A percentile compares a stretch with the other conserved stretches of the same genome.
phyloP scores from a whole-genome alignment of 345 rosid genomes.

The Rhodamnia argentea region DNA sequence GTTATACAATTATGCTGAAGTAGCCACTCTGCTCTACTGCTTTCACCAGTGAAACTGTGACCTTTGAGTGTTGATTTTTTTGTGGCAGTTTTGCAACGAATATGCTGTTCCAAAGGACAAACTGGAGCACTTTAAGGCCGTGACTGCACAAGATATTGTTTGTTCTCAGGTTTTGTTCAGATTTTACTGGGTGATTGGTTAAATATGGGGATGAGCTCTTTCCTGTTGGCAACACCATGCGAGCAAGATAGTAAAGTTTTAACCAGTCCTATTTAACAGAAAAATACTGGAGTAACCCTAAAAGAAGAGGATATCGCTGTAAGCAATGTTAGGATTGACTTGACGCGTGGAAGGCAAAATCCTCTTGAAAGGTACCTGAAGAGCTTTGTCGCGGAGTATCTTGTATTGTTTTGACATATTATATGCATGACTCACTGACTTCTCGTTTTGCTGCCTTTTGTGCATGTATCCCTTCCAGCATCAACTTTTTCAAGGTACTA shows the following conservation, averaged over 20 bases:
- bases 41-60: not conserved
- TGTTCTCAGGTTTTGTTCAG: conserved; percentile 66
- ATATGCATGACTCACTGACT: not conserved
- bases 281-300: conserved; percentile 42
- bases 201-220: not conserved
- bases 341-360: conserved; percentile 76
- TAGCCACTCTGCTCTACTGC: not conserved
- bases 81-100: conserved; percentile 87
- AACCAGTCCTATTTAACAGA: conserved; percentile 23
- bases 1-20: not conserved
- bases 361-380: conserved; percentile 73
- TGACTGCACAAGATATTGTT: conserved; percentile 78
- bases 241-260: not conserved
- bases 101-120: conserved; percentile 86
- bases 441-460: not conserved
- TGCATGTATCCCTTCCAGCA: conserved; percentile 37
- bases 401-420: not conserved
- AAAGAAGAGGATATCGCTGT: conserved; percentile 77
- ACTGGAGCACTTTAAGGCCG: conserved; percentile 66
- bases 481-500: conserved; percentile 86
- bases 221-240: not conserved
- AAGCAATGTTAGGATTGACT: conserved; percentile 79
- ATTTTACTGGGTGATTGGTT: not conserved
- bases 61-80: not conserved
- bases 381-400: not conserved